phyloP scores from a whole-genome alignment of 2,329 filamentous ascomycete species.

The Hymenoscyphus repandus region DNA sequence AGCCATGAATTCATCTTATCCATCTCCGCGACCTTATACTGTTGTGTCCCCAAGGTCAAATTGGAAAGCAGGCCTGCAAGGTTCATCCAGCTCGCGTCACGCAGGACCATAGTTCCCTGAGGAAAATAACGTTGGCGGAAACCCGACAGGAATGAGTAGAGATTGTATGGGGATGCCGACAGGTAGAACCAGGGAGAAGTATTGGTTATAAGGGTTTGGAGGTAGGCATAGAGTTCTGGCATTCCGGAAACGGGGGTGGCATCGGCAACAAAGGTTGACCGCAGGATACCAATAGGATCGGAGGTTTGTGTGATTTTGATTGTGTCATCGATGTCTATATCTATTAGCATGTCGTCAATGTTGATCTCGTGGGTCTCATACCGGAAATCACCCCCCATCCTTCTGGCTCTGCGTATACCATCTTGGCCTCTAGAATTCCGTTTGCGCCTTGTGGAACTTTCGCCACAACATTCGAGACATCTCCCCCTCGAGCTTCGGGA shows the following conservation, averaged over 20 bases:
- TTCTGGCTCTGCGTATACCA: conserved; percentile 66
- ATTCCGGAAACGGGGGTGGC: conserved; percentile 71
- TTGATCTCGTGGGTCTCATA: conserved; percentile 30
- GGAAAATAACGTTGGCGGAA: conserved; percentile 72
- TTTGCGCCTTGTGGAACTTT: conserved; percentile 46
- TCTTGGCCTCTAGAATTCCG: conserved; percentile 59
- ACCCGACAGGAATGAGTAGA: conserved; percentile 77
- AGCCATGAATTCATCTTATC: conserved; percentile 74
- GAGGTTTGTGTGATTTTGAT: conserved; percentile 87
- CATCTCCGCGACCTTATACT: conserved; percentile 81
- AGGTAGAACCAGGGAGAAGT: conserved; percentile 85
- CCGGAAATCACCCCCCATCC: conserved; percentile 82
- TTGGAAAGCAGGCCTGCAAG: conserved; percentile 73
- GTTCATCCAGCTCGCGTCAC: conserved; percentile 83
- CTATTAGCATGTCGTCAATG: conserved; percentile 14
- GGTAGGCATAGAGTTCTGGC: conserved; percentile 72
- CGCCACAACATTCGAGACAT: conserved; percentile 42
- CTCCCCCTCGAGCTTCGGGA: conserved; percentile 42
- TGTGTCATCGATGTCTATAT: conserved; percentile 81
- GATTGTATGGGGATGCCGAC: conserved; percentile 88
- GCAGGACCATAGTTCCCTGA: conserved; percentile 73
- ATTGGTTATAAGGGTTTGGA: conserved; percentile 48
- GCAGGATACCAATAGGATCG: conserved; percentile 73
- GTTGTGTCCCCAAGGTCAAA: conserved; percentile 73
- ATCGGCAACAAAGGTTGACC: conserved; percentile 75